A percentile compares a stretch with the other conserved stretches of the same genome.
Evolutionary conservation across 2,329 filamentous ascomycete genomes (phyloP).

Genomic region (Aureobasidium sp.): DNA sequence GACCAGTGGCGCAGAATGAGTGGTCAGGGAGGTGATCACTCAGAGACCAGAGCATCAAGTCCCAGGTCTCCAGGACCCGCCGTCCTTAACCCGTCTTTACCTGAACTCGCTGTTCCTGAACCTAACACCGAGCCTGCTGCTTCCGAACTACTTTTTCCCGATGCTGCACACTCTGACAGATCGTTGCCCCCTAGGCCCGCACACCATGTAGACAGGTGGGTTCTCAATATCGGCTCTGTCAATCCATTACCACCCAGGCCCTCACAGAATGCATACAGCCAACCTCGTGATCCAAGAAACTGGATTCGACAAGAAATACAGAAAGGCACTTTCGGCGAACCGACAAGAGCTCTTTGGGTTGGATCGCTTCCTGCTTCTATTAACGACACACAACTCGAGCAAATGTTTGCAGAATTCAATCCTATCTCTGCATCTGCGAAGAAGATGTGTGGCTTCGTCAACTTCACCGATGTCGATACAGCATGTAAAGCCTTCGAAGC

Average conservation of each 20-base stretch:
- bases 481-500: background rate
- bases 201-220: background rate
- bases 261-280: background rate
- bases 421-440: background rate
- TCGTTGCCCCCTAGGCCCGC: background rate
- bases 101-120: background rate
- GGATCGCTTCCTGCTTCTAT: background rate
- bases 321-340: background rate
- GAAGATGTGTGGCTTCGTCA: background rate
- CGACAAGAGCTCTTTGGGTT: background rate
- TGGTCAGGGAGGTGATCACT: background rate
- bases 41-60: background rate
- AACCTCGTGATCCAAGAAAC: background rate
- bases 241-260: background rate
- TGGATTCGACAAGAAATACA: background rate
- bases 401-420: background rate
- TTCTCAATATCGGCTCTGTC: background rate
- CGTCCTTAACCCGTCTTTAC: background rate
- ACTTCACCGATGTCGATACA: background rate
- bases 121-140: background rate
- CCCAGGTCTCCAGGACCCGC: background rate
- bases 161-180: background rate
- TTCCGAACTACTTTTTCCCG: background rate
- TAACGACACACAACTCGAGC: background rate
- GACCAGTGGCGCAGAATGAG: background rate